A percentile compares a stretch with the other conserved stretches of the same genome.
Evolutionary conservation across 768 basidiomycete genomes (phyloP).

Genomic region (Amyloporia xantha): DNA sequence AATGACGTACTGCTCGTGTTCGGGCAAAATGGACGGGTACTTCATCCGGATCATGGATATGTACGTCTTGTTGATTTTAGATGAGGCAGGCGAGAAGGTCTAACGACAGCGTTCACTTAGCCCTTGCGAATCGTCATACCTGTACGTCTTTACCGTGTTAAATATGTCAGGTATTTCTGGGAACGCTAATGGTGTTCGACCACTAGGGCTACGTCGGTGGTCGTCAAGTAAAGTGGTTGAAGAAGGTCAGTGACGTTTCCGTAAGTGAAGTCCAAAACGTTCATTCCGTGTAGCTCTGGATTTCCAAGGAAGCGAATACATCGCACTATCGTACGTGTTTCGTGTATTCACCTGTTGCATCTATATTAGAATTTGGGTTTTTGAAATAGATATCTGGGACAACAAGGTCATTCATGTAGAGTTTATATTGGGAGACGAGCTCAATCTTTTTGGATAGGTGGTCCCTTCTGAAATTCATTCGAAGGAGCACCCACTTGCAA

Average conservation of each 20-base stretch:
- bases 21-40: conserved; percentile 15
- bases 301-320: conserved; percentile 13
- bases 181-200: too few species aligned
- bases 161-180: too few species aligned
- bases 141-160: not conserved
- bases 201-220: conserved; percentile 16
- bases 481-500: conserved; percentile 13
- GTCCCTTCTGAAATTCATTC: conserved; percentile 16
- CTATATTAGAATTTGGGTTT: not conserved
- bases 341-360: not conserved
- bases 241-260: conserved; percentile 3
- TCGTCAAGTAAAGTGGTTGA: conserved; percentile 17
- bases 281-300: conserved; percentile 12
- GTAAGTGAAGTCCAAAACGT: too few species aligned
- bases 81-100: too few species aligned
- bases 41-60: conserved; percentile 20
- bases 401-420: conserved; percentile 4
- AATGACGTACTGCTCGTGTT: conserved; percentile 18
- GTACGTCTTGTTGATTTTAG: conserved; percentile 6
- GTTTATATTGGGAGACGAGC: not conserved
- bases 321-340: conserved; percentile 15
- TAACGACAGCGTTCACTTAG: too few species aligned
- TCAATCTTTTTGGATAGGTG: not conserved
- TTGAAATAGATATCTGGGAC: conserved; percentile 15
- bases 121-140: conserved; percentile 16